Evolutionary conservation across 768 basidiomycete genomes (phyloP), one percentile per base, ranked within the genome.

Genomic region (Coprinopsis marcescibilis): DNA sequence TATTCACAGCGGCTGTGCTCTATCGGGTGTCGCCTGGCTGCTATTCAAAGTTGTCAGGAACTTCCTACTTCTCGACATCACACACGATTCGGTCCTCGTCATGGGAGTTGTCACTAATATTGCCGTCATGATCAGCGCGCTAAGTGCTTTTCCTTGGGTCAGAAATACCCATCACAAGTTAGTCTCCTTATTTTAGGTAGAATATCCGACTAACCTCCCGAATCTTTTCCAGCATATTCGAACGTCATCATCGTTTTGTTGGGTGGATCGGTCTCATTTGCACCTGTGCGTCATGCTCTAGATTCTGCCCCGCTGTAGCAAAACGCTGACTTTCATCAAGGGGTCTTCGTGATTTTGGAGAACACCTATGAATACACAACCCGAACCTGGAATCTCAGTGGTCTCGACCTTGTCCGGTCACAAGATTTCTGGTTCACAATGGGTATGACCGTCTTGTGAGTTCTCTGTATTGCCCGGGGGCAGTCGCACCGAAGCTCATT

Each of bases 91-190:
- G 1, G 63, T 86, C 20, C 68, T 88, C 6, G 69, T 75, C 33
- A 73, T 81, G 53, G 85, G 85, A 21, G 67, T 83, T 26, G 55
- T 83, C 27, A 81, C 81, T 6, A 71, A 75, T 52, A 48, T 83
- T 6, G 63, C 72, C 3, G 70, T 88, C 33, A 67, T 79, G 49
- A 61, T 83, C 48, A 80, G 78, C 36, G 72, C 82, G 33, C 58
- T 75, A 35, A 78, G 83, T 34, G 86, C 84, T 11, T 75, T 88
- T 58, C 87, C 86, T 23, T 87, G 85, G 83, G 76, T 89, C 37
- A 73, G 87, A 52, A 88, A 88, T 55, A 79, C 77, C 10, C 83
- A 87, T 54, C 86, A 89, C 70, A 88, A 88, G 85, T 86, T 60
- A 56, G 77, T 47, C 27, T 7, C 29, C 44, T 32, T 25, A 5